Evolutionary conservation across 2,329 filamentous ascomycete genomes (phyloP).

Genomic region (Colletotrichum endophyticum): DNA sequence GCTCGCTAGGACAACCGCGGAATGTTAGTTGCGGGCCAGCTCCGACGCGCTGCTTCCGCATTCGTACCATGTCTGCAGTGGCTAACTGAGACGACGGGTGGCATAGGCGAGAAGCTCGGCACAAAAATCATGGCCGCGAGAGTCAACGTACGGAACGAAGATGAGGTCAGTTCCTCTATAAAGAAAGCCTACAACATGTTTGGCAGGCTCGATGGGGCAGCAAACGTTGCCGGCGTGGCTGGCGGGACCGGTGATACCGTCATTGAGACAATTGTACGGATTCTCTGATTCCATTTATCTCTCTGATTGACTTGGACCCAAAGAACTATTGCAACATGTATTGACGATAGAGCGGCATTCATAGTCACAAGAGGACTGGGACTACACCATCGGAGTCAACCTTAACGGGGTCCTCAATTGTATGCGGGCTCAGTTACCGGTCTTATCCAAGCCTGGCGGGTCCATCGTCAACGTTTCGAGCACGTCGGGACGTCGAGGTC

Average conservation of each 20-base stretch:
- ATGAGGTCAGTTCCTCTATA: background rate
- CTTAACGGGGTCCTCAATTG: background rate
- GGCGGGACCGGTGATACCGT: background rate
- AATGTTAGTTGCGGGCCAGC: too few species aligned
- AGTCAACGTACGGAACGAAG: too few species aligned
- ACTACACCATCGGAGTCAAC: background rate
- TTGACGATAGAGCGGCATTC: background rate
- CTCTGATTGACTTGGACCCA: accelerated
- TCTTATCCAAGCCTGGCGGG: background rate
- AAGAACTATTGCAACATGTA: accelerated
- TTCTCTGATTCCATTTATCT: background rate
- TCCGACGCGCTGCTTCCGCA: too few species aligned
- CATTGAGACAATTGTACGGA: background rate
- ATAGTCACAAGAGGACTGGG: background rate
- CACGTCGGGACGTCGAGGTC: background rate
- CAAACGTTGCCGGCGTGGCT: background rate
- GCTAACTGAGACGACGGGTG: too few species aligned
- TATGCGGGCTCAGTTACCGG: background rate
- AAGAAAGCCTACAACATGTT: background rate
- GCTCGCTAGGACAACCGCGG: too few species aligned
- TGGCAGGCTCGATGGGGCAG: background rate
- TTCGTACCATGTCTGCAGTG: too few species aligned
- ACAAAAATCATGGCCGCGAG: too few species aligned
- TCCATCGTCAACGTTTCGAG: background rate
- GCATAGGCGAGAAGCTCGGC: too few species aligned